These are phyloP conservation scores for Exophiala calicioides DNA, from an alignment of 2,329 filamentous ascomycete species.

Conservation along the genomic window DNA sequence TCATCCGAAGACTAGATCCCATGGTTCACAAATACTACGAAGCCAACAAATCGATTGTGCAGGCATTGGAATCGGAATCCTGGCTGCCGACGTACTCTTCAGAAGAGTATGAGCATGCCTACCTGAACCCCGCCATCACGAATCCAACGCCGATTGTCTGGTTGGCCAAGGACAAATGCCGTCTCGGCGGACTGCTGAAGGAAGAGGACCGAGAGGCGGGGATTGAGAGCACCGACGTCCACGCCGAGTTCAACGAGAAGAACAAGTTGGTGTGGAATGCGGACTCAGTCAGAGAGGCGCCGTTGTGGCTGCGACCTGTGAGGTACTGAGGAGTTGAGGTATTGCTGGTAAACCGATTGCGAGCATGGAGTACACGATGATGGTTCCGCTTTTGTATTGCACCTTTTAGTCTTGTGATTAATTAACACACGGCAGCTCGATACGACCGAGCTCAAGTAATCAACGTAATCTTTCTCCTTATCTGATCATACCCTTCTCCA, in stretches of 20 bases:
- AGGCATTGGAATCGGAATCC: conserved; percentile 49
- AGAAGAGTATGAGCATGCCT: conserved; percentile 65
- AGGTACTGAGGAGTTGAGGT: conserved; percentile 21
- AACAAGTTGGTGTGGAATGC: conserved; percentile 65
- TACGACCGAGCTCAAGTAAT: no score
- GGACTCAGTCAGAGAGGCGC: conserved; percentile 39
- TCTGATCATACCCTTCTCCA: no score
- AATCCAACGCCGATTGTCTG: conserved; percentile 68
- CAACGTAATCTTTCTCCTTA: no score
- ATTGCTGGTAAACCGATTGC: no score
- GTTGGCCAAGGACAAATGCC: conserved; percentile 75
- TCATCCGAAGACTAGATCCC: conserved; percentile 22
- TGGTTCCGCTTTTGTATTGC: no score
- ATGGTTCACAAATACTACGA: conserved; percentile 25
- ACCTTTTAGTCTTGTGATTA: no score
- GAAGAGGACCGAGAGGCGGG: conserved; percentile 65
- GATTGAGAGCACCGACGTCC: conserved; percentile 77
- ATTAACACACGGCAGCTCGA: no score
- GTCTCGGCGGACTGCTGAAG: conserved; percentile 74
- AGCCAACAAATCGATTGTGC: conserved; percentile 60
- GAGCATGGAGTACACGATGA: no score
- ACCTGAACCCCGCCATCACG: conserved; percentile 70
- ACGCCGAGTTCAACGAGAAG: conserved; percentile 68
- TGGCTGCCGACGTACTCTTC: conserved; percentile 71
- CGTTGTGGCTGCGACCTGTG: conserved; percentile 23